phyloP scores from a whole-genome alignment of 1,284 basidiomycete genomes.

The Cryptococcus neoformans region DNA sequence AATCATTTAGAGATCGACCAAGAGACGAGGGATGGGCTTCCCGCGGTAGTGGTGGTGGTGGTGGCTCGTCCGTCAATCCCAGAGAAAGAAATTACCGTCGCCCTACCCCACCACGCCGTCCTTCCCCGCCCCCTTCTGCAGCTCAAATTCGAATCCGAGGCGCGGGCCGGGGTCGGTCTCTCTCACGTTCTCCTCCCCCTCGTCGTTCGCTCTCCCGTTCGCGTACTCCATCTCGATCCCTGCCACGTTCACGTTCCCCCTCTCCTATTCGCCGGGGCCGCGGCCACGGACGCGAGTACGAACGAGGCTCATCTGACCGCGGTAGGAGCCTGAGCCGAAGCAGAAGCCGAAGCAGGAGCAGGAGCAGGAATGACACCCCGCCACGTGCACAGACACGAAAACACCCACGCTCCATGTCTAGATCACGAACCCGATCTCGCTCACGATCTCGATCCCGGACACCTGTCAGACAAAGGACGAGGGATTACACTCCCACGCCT shows the following conservation, averaged over 20 bases:
- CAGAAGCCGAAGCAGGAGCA: not conserved
- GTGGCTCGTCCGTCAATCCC: not conserved
- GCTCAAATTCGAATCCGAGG: too few relatives aligned
- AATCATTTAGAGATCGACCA: not conserved
- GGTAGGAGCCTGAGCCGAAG: not conserved
- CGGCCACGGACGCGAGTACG: not conserved
- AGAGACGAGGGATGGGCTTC: not conserved
- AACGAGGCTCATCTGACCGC: not conserved
- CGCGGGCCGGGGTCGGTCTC: not conserved
- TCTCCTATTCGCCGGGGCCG: slow-evolving; percentile 1
- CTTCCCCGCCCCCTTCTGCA: not conserved
- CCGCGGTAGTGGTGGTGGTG: not conserved
- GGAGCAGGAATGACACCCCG: not conserved
- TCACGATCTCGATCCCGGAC: slow-evolving; percentile 7
- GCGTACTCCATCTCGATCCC: not conserved
- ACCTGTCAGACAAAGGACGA: not conserved
- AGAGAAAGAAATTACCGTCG: not conserved
- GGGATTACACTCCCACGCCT: not conserved
- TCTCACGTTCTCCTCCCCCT: not conserved
- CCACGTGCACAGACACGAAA: not conserved
- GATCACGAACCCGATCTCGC: not conserved
- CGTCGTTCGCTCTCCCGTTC: slow-evolving; percentile 4
- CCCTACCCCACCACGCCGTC: not conserved
- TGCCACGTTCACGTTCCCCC: not conserved
- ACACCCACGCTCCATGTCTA: not conserved